phyloP scores from a whole-genome alignment of 345 rosid genomes.

The Jatropha curcas region DNA sequence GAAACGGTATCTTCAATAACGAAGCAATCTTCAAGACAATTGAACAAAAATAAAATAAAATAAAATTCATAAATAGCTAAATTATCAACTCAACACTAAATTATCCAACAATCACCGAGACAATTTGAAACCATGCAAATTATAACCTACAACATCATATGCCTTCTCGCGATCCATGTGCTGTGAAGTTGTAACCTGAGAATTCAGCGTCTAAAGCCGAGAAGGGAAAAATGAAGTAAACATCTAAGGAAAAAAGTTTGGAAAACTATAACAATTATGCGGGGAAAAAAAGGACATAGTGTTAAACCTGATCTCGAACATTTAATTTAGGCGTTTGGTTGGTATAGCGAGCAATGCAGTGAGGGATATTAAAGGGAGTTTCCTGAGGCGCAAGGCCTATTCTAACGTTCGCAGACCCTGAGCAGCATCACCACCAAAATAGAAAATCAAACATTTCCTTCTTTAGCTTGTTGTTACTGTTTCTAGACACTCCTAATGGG shows the following conservation, averaged over 20 bases:
- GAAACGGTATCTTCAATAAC: conserved; percentile 77
- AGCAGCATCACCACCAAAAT: background rate
- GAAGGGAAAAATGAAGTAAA: conserved; percentile 1
- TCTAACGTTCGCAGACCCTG: conserved; percentile 69
- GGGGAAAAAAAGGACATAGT: background rate
- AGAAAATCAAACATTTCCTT: background rate
- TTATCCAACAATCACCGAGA: background rate
- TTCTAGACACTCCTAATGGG: background rate
- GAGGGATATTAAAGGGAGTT: conserved; percentile 63
- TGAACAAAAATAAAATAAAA: background rate
- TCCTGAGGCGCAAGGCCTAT: conserved; percentile 85
- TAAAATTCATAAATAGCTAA: background rate
- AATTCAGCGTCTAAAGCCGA: conserved; percentile 61
- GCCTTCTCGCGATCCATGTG: conserved; percentile 83
- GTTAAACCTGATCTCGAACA: conserved; percentile 71
- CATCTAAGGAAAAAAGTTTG: background rate
- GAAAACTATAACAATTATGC: background rate
- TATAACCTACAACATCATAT: conserved; percentile 65
- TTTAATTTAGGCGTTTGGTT: conserved; percentile 43
- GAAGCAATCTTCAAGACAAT: conserved; percentile 60
- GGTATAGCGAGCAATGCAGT: conserved; percentile 77
- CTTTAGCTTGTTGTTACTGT: background rate
- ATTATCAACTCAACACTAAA: background rate
- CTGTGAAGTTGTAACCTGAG: conserved; percentile 73
- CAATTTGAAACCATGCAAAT: conserved; percentile 7